phyloP scores from a whole-genome alignment of 2,329 filamentous ascomycete genomes.

The Immersiporthe knoxdaviesiana region DNA sequence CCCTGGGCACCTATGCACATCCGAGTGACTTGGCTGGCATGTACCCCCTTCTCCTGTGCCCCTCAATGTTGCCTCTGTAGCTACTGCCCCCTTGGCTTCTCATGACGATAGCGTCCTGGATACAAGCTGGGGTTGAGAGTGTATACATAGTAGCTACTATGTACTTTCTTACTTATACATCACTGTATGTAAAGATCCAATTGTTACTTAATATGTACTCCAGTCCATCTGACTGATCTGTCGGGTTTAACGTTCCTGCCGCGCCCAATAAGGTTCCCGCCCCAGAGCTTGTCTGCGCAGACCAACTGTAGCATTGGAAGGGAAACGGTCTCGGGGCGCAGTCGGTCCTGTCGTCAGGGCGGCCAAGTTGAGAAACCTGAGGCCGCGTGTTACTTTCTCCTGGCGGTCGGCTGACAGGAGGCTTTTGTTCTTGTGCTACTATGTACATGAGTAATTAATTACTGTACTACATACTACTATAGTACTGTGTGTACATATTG shows the following conservation, averaged over 20 bases:
- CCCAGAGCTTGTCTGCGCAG: background rate
- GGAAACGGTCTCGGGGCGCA: background rate
- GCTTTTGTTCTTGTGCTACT: background rate
- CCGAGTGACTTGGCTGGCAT: background rate
- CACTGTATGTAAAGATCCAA: background rate
- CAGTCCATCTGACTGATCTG: background rate
- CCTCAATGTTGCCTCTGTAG: background rate
- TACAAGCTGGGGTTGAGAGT: background rate
- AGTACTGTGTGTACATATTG: background rate
- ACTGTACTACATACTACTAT: background rate
- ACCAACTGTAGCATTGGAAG: background rate
- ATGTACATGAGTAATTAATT: too few relatives aligned
- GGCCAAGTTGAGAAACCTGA: background rate
- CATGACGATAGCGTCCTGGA: background rate
- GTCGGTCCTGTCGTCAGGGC: background rate
- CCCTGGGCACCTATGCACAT: constrained; percentile 3
- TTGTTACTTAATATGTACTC: too few relatives aligned
- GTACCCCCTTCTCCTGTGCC: background rate
- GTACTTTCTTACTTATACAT: too few relatives aligned
- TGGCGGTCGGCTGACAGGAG: background rate
- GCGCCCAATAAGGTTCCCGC: background rate
- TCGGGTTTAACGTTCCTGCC: background rate
- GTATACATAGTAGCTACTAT: too few relatives aligned
- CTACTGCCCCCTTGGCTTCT: too few relatives aligned
- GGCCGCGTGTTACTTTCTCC: too few relatives aligned